These are phyloP conservation scores for Blastocystis sp. DNA, from an alignment of 352 stramenopile genomes.

Conservation along the genomic window DNA sequence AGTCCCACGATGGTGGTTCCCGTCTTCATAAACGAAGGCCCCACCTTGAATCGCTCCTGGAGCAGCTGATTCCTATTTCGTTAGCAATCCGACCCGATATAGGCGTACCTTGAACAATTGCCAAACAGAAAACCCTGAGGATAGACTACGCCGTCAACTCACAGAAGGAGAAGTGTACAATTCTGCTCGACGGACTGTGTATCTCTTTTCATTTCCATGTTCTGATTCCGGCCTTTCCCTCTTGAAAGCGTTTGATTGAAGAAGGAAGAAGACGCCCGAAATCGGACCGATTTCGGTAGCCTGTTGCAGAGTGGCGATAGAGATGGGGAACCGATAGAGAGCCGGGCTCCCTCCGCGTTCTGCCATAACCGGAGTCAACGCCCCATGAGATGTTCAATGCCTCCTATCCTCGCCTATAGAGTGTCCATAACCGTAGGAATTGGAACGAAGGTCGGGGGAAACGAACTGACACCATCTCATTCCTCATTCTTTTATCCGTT, in stretches of 20 bases:
- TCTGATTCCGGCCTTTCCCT: neutral
- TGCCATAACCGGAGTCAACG: too few relatives aligned
- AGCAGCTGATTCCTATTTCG: slow-evolving; percentile 56
- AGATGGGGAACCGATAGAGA: too few relatives aligned
- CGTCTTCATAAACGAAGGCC: slow-evolving; percentile 63
- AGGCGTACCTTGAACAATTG: slow-evolving; percentile 47
- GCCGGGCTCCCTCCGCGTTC: too few relatives aligned
- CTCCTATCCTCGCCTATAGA: too few relatives aligned
- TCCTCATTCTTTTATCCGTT: too few relatives aligned
- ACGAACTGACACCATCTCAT: too few relatives aligned
- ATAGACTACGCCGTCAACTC: slow-evolving; percentile 50
- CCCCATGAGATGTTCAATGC: too few relatives aligned
- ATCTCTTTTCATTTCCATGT: slow-evolving; percentile 46
- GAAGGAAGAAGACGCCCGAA: slow-evolving; percentile 62
- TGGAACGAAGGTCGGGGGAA: too few relatives aligned
- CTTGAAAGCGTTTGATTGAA: slow-evolving; percentile 14
- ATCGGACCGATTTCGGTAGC: slow-evolving; percentile 17
- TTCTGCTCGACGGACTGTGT: slow-evolving; percentile 66
- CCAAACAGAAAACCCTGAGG: slow-evolving; percentile 68
- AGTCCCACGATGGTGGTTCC: slow-evolving; percentile 67
- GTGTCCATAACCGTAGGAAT: too few relatives aligned
- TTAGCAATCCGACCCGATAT: neutral
- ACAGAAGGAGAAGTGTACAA: neutral
- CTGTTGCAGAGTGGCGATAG: too few relatives aligned
- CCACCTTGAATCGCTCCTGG: slow-evolving; percentile 52